A percentile compares a stretch with the other conserved stretches of the same genome.
phyloP scores from a whole-genome alignment of 805 yeast species.

The Yarrowia divulgata region DNA sequence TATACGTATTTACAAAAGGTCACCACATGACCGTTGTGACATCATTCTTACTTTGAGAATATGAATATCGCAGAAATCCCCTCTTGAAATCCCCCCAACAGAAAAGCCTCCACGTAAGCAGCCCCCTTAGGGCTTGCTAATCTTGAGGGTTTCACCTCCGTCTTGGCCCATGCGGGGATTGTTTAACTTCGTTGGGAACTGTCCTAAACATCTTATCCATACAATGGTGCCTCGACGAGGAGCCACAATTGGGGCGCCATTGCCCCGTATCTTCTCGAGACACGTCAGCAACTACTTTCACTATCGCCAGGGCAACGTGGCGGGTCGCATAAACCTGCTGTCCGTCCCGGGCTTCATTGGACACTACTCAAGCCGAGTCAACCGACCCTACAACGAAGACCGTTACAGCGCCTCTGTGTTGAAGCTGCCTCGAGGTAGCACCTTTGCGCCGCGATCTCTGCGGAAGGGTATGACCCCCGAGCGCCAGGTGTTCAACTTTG shows the following conservation, averaged over 20 bases:
- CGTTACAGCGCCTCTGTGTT: conserved; percentile 71
- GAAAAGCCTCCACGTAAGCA: background rate
- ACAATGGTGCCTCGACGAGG: conserved; percentile 38
- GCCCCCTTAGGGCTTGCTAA: conserved; percentile 11
- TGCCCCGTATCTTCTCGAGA: conserved; percentile 37
- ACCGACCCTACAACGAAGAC: conserved; percentile 83
- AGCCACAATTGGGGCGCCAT: conserved; percentile 37
- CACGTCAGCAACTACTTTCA: conserved; percentile 36
- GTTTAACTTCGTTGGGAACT: conserved; percentile 36
- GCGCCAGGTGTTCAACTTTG: conserved; percentile 66
- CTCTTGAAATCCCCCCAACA: background rate
- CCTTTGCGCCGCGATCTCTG: conserved; percentile 45
- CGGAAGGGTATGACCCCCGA: conserved; percentile 40
- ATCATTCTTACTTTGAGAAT: background rate
- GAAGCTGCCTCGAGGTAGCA: conserved; percentile 53
- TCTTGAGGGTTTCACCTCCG: conserved; percentile 19
- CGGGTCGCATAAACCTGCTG: conserved; percentile 62
- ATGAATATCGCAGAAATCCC: background rate
- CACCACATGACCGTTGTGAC: background rate
- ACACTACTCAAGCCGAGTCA: conserved; percentile 77
- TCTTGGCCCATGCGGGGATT: conserved; percentile 36
- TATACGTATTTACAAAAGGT: background rate
- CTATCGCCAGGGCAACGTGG: conserved; percentile 29
- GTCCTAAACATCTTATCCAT: conserved; percentile 30
- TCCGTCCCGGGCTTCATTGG: conserved; percentile 81